A percentile compares a stretch with the other conserved stretches of the same genome.
phyloP scores from a whole-genome alignment of 2,329 filamentous ascomycete species.

The Xylariaceae sp. region DNA sequence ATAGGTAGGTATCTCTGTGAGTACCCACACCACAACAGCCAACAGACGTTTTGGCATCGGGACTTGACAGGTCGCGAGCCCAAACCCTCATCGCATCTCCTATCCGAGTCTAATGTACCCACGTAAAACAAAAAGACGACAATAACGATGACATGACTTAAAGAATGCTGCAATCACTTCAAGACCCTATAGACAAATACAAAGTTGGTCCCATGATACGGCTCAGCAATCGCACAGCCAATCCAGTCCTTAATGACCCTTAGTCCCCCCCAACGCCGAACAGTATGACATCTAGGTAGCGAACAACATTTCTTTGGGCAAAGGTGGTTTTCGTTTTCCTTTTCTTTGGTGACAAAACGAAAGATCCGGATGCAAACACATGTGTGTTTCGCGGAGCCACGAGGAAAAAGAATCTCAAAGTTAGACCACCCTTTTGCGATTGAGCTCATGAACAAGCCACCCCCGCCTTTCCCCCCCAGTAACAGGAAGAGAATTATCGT shows the following conservation, averaged over 20 bases:
- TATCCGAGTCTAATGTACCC: not conserved
- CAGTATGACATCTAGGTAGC: slow-evolving; percentile 6
- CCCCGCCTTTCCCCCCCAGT: not conserved
- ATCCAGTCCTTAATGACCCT: slow-evolving; percentile 5
- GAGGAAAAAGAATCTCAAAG: not conserved
- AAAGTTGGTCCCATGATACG: slow-evolving; percentile 8
- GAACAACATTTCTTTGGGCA: slow-evolving; percentile 1
- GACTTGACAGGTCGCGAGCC: not conserved
- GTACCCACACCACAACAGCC: too few relatives aligned
- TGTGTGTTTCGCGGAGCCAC: not conserved
- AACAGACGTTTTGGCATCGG: too few relatives aligned
- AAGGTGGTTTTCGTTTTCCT: not conserved
- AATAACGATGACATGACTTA: not conserved
- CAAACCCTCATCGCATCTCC: not conserved
- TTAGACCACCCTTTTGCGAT: not conserved
- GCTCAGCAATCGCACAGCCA: slow-evolving; percentile 7
- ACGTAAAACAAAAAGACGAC: not conserved
- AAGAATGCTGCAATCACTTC: not conserved
- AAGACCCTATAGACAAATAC: slow-evolving; percentile 2
- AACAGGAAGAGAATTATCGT: not conserved
- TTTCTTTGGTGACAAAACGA: not conserved
- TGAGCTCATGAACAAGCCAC: slow-evolving; percentile 2
- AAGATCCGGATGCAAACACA: not conserved
- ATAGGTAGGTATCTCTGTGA: too few relatives aligned
- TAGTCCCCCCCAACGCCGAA: slow-evolving; percentile 16